Evolutionary conservation across 1,284 basidiomycete species (phyloP).

Genomic region (Inonotus hispidus): DNA sequence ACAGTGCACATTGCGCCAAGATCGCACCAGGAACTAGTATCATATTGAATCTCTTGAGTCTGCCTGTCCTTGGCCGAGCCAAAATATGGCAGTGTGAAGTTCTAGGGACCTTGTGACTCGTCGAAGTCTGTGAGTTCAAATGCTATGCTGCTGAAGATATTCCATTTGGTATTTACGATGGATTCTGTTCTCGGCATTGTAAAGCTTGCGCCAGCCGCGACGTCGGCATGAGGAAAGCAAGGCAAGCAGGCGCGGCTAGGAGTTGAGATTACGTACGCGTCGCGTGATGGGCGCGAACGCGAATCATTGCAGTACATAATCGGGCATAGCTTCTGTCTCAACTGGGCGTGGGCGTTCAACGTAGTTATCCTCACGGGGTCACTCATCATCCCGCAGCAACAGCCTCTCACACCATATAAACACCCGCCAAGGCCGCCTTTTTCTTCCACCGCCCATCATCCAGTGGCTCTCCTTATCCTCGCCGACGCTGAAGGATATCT

Average conservation of each 20-base stretch:
- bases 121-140: no score
- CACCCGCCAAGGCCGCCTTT: neutral
- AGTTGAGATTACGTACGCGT: neutral
- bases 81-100: no score
- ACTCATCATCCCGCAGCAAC: constrained; percentile 3
- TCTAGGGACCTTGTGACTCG: no score
- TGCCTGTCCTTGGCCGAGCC: no score
- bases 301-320: neutral
- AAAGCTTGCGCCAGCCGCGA: no score
- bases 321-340: neutral
- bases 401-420: neutral
- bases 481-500: neutral
- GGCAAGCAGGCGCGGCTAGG: neutral
- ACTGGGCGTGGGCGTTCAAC: neutral
- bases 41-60: no score
- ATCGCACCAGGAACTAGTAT: neutral
- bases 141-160: no score
- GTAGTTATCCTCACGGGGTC: neutral
- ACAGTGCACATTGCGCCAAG: neutral
- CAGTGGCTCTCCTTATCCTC: neutral
- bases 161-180: no score
- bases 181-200: no score
- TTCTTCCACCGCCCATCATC: neutral
- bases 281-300: constrained; percentile 1
- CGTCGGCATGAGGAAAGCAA: no score